These are phyloP conservation scores for Calycina herbarum DNA, from an alignment of 2,329 filamentous ascomycete species.

Conservation along the genomic window DNA sequence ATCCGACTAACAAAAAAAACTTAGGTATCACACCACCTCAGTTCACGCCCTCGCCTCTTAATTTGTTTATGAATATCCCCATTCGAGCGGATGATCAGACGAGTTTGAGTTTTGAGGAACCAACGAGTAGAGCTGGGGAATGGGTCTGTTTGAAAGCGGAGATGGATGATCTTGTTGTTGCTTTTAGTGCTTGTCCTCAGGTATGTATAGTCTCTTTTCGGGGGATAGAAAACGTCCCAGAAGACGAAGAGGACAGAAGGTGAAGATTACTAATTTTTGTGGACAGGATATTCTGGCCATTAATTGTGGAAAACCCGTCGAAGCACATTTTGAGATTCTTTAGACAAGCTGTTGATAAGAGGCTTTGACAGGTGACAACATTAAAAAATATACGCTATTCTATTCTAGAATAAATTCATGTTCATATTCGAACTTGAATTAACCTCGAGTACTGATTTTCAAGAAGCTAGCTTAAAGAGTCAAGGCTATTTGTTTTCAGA, in stretches of 20 bases:
- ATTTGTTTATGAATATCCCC: slow-evolving; percentile 34
- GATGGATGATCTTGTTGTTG: slow-evolving; percentile 29
- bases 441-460: too few species aligned
- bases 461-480: too few species aligned
- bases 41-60: slow-evolving; percentile 30
- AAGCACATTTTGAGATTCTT: slow-evolving; percentile 29
- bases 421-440: too few species aligned
- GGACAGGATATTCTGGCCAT: slow-evolving; percentile 29
- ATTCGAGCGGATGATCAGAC: slow-evolving; percentile 26
- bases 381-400: too few species aligned
- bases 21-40: slow-evolving; percentile 25
- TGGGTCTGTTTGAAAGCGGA: slow-evolving; percentile 29
- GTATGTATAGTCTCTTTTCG: slow-evolving; percentile 12
- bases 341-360: not conserved
- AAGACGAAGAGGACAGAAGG: not conserved
- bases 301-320: slow-evolving; percentile 28
- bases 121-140: slow-evolving; percentile 24
- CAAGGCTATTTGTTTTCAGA: too few species aligned
- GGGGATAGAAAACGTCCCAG: not conserved
- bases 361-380: too few species aligned
- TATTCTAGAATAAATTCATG: too few species aligned
- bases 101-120: slow-evolving; percentile 27
- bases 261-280: slow-evolving; percentile 6
- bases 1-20: not conserved
- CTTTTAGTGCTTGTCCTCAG: slow-evolving; percentile 32